Percentiles rank a stretch among this genome's conserved stretches.
Conservation (phyloP, 345 rosid genomes). For the Arabidopsis thaliana region DNA sequence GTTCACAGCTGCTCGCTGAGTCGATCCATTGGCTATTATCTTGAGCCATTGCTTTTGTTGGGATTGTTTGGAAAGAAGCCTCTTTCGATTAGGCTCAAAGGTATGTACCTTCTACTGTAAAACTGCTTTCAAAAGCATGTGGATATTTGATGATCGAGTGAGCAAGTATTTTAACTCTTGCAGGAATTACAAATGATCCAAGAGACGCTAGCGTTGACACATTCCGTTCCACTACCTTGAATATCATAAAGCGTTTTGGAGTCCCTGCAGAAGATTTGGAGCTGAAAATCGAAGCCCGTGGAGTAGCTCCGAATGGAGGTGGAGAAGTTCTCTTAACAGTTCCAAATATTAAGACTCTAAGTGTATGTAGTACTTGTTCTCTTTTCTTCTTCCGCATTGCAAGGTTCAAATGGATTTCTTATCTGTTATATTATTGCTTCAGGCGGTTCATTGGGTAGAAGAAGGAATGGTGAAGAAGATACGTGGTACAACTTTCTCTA, state of each 20-base stretch:
- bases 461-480: constrained; percentile 95
- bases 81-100: constrained; percentile 68
- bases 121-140: background rate
- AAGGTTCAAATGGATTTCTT: constrained; percentile 9
- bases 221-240: constrained; percentile 69
- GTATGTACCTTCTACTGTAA: constrained; percentile 27
- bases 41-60: constrained; percentile 83
- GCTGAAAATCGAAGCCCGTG: constrained; percentile 77
- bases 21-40: constrained; percentile 83
- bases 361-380: constrained; percentile 45
- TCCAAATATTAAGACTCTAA: constrained; percentile 61
- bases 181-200: constrained; percentile 88
- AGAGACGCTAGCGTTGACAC: constrained; percentile 86
- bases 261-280: constrained; percentile 80
- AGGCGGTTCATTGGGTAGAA: constrained; percentile 81
- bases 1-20: constrained; percentile 73
- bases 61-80: constrained; percentile 78
- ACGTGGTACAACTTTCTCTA: constrained; percentile 81
- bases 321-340: constrained; percentile 78
- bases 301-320: constrained; percentile 82
- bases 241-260: constrained; percentile 54
- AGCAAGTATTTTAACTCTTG: constrained; percentile 22
- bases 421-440: constrained; percentile 35
- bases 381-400: constrained; percentile 16
- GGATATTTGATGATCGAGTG: constrained; percentile 5